Evolutionary conservation across 495 filamentous ascomycete genomes (phyloP).

Genomic region (Penicillium desertorum): DNA sequence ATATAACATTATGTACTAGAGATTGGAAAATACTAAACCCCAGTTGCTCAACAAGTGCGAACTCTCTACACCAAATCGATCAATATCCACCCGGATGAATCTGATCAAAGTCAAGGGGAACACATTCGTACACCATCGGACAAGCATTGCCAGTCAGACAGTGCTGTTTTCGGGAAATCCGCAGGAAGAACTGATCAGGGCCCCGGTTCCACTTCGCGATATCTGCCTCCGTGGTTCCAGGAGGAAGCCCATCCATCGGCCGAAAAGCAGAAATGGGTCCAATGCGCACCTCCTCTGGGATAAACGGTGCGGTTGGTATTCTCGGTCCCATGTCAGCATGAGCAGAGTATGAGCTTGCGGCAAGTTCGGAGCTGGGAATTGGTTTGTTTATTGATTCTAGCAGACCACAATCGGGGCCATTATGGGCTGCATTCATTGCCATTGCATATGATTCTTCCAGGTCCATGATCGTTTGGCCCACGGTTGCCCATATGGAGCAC

Average conservation of each 20-base stretch:
- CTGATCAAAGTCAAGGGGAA: slow-evolving; percentile 18
- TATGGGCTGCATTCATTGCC: background rate
- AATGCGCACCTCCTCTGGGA: slow-evolving; percentile 37
- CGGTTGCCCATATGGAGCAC: slow-evolving; percentile 12
- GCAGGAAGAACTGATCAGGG: slow-evolving; percentile 24
- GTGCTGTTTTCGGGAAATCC: slow-evolving; percentile 23
- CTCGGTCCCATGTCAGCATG: background rate
- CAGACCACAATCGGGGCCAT: background rate
- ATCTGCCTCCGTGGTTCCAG: slow-evolving; percentile 18
- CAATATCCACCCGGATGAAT: background rate
- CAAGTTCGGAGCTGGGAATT: background rate
- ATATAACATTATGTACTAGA: background rate
- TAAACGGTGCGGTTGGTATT: background rate
- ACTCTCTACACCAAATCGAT: background rate
- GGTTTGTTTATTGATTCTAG: background rate
- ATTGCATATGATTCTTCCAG: slow-evolving; percentile 25
- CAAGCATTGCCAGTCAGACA: slow-evolving; percentile 19
- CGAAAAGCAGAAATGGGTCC: slow-evolving; percentile 26
- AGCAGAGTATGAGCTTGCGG: background rate
- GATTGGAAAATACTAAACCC: background rate
- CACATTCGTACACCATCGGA: slow-evolving; percentile 18
- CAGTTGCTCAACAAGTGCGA: background rate
- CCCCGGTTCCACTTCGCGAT: slow-evolving; percentile 17
- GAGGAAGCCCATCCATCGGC: slow-evolving; percentile 23
- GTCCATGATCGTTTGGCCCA: slow-evolving; percentile 22